These are phyloP conservation scores for Silene uniflora DNA, from an alignment of 148 eudicot species.

Conservation along the genomic window DNA sequence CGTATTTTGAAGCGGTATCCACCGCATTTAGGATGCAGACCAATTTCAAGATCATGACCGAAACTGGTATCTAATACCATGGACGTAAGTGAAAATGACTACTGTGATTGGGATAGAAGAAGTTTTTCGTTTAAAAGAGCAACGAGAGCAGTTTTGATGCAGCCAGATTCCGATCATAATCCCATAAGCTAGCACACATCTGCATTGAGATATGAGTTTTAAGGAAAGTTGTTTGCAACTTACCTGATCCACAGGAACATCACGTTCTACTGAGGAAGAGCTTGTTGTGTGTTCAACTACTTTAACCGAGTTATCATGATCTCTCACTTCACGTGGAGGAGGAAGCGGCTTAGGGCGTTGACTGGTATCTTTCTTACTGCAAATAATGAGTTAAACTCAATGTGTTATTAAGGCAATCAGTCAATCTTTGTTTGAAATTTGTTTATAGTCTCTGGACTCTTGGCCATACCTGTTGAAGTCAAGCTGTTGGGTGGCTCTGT, in stretches of 20 bases:
- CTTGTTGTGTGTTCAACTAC: conserved; percentile 23
- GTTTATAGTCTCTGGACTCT: not conserved
- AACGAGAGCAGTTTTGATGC: not conserved
- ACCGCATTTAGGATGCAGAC: no score
- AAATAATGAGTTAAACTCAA: conserved; percentile 11
- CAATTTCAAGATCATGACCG: not conserved
- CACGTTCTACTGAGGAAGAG: conserved; percentile 34
- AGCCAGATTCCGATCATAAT: not conserved
- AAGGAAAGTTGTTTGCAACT: conserved; percentile 3
- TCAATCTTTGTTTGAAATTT: not conserved
- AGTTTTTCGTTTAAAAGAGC: not conserved
- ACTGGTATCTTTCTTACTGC: conserved; percentile 26
- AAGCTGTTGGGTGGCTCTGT: conserved; percentile 54
- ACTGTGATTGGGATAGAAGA: not conserved
- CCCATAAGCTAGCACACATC: not conserved
- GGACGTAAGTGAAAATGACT: not conserved
- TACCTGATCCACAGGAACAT: conserved; percentile 41
- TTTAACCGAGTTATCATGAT: conserved; percentile 46
- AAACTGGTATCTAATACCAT: not conserved
- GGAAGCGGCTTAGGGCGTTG: conserved; percentile 43
- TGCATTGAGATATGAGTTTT: not conserved
- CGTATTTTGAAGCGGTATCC: no score
- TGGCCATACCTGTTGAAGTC: conserved; percentile 39
- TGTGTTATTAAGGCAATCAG: not conserved
- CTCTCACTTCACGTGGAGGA: conserved; percentile 59